Evolutionary conservation across 352 stramenopile genomes (phyloP), one percentile per base, ranked within the genome.

Genomic region (Pythium coloratum): DNA sequence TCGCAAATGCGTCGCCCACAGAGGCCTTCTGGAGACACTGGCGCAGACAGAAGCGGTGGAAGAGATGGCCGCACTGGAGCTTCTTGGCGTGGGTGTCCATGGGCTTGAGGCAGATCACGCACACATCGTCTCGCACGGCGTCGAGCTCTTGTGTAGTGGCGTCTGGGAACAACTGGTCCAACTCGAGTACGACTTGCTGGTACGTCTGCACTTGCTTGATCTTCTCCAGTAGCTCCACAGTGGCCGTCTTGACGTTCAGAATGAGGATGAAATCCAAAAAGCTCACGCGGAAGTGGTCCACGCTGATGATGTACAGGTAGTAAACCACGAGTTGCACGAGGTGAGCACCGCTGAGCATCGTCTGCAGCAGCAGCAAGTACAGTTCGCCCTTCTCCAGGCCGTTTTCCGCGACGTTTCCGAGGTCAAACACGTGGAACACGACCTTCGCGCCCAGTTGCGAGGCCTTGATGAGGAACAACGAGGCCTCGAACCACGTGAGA

Each of bases 221-320:
- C 63, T 91, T 90, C 56, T 90, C 81, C 30, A 91, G 64, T 9
- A 93, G 59, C 24, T 82, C 65, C 20, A 90, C 75, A 0, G 82
- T 91, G 12, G 85, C 82, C 36, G 89, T 91, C 68, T 93, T 93
- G n/a, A 93, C 82, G 34, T 90, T 91, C 20, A 93, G 59, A 44
- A 93, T 89, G 57, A 93, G 62, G 34, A 91, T 90, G 30, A 93
- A 82, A 57, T 93, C 85, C 34, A 91, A 77, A 49, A 93, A 82
- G 38, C 81, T 91, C 32, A 91, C 81, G 28, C 85, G 78, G 68
- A 93, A 93, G 55, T 91, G 80, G 67, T 91, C 82, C 36, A 91
- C 75, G 47, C 85, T 88, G 64, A 93, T 89, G 34, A 93, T 89
- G 58, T 91, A 93, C 51, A 91, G 68, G 54, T 93, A 91, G 71